Evolutionary conservation across 768 basidiomycete species (phyloP).

Genomic region (Filobasidium wieringae): DNA sequence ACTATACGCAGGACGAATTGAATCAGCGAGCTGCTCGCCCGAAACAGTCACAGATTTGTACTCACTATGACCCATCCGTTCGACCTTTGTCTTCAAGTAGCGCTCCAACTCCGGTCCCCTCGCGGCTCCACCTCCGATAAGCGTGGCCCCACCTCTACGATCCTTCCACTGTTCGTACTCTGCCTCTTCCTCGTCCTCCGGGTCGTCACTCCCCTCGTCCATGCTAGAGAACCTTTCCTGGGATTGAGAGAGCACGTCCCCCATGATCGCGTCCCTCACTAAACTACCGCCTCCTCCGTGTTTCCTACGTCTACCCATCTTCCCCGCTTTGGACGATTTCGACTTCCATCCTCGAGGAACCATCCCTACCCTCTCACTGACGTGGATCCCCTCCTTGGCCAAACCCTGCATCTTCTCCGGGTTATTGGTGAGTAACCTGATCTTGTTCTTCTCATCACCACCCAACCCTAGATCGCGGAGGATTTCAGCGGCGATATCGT

Average conservation of each 20-base stretch:
- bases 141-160: conserved; percentile 54
- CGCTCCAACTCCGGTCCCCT: conserved; percentile 80
- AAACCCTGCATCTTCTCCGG: conserved; percentile 90
- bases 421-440: conserved; percentile 87
- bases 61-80: conserved; percentile 77
- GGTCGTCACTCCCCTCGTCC: conserved; percentile 24
- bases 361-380: conserved; percentile 84
- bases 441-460: conserved; percentile 43
- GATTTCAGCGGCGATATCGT: conserved; percentile 83
- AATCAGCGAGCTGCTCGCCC: background rate
- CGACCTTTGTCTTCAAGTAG: conserved; percentile 90
- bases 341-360: conserved; percentile 75
- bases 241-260: background rate
- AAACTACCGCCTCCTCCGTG: background rate
- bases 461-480: conserved; percentile 74
- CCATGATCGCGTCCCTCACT: conserved; percentile 1
- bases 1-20: background rate
- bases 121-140: conserved; percentile 66
- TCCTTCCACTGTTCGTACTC: conserved; percentile 41
- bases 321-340: conserved; percentile 8
- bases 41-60: background rate
- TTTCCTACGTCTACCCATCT: background rate
- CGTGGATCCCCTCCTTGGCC: conserved; percentile 64
- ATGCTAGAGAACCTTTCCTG: background rate
- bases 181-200: conserved; percentile 23